Evolutionary conservation across 1,284 basidiomycete genomes (phyloP), one percentile per base, ranked within the genome.

Genomic region (Polyporus tsugae): DNA sequence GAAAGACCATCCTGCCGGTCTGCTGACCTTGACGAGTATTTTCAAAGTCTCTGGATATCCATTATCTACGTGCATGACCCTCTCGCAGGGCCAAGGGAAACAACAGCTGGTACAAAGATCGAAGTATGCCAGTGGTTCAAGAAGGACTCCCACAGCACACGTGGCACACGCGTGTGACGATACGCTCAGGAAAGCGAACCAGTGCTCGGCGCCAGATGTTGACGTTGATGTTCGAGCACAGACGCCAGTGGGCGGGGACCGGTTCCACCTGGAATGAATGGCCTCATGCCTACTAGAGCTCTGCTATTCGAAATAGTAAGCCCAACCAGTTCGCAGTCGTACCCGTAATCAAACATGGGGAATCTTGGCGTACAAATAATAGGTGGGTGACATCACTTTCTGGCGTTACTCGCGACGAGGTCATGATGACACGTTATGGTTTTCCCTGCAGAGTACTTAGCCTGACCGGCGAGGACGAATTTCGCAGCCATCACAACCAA

Each of bases 1-100:
- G 19, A 72, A 72, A 22, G 29, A 65, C 69, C 67, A 70, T 39
- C 71, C 69, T 13, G 62, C 49, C 2, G 69, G 67, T 3, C 69
- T 46, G 44, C 66, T 67, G 17, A 63, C 68, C 35, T 63, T 70
- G 42, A 69, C 6, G 29, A 70, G 9, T 9, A 36, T 53, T n/a
- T 1, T 33, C 15, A 60, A 22, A n/a, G 13, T 29, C 6, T 39
- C n/a, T 11, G 5, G n/a, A n/a, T 4, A 13, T 29, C 11, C 59
- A 60, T 60, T 22, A 5, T 11, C 22, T 49, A 10, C 3, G 46
- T 19, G 19, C 41, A 60, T 60, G 22, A 41, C 41, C 25, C n/a
- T 35, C 29, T 25, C 25, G 46, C 22, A 0, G 22, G 29, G 29
- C 29, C 29, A 29, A 1, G 25, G 22, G 22, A n/a, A 9, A 5